Evolutionary conservation across 768 basidiomycete genomes (phyloP).

Genomic region (Serendipita sp.): DNA sequence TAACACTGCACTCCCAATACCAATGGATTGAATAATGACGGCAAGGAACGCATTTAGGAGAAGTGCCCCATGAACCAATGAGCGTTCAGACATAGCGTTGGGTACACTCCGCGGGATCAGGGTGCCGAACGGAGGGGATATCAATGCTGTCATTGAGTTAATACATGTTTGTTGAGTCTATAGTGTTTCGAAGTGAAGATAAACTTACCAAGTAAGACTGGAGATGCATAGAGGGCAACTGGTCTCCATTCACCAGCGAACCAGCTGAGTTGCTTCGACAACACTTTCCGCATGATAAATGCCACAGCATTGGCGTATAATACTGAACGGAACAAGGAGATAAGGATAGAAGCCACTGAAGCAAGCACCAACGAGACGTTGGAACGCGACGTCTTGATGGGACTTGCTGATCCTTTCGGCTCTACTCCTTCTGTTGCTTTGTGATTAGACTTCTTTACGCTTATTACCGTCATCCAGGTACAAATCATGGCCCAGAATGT

Average conservation of each 20-base stretch:
- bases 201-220: slow-evolving; percentile 49
- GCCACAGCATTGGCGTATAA: slow-evolving; percentile 58
- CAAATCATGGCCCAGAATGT: slow-evolving; percentile 26
- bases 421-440: neutral
- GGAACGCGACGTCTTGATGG: neutral
- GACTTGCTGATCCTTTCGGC: neutral
- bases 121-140: slow-evolving; percentile 10
- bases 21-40: slow-evolving; percentile 38
- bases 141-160: neutral
- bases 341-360: slow-evolving; percentile 33
- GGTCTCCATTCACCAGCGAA: slow-evolving; percentile 54
- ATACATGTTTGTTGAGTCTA: too few relatives aligned
- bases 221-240: slow-evolving; percentile 56
- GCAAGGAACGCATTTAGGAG: slow-evolving; percentile 42
- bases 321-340: slow-evolving; percentile 39
- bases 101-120: neutral
- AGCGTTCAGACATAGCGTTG: neutral
- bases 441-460: neutral
- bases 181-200: neutral
- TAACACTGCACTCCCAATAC: slow-evolving; percentile 61
- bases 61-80: slow-evolving; percentile 23
- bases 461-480: slow-evolving; percentile 27
- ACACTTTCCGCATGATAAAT: slow-evolving; percentile 39
- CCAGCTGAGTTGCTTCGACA: slow-evolving; percentile 72
- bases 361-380: slow-evolving; percentile 13